Evolutionary conservation across 1,139 yeast genomes (phyloP), one percentile per base, ranked within the genome.

Genomic region (Hansenula lynferdii): DNA sequence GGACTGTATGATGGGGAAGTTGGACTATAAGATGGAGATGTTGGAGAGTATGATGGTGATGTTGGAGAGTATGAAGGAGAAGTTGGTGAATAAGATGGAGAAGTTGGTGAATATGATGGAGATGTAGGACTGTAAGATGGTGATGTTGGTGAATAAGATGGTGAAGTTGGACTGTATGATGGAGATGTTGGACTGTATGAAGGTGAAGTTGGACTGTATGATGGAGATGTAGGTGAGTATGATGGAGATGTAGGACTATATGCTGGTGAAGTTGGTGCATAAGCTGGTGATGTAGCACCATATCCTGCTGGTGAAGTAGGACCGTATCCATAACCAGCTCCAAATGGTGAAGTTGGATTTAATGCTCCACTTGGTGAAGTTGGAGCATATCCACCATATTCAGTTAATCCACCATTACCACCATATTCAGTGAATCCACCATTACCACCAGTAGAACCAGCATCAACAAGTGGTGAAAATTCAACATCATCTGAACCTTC

Each of bases 361-460:
- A 67, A 64, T 30, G 43, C 50, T 26, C 42, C 35, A 16, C 65
- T 66, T 38, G 90, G 89, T 14, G 87, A 81, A 8, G 89, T 71
- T 22, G 34, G 34, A 8, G 84, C 82, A 37, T 85, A 83, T 36
- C 74, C 75, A 48, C 74, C 75, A 46, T 71, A 75, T 22, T 69
- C 69, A 14, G 59, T 58, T 10, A 31, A 31, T 40, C 61, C 58
- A 32, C 72, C 72, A 36, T 20, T 27, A 27, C 83, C 84, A 43
- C 95, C 95, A 58, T 92, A 92, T 45, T 90, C 95, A 8, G 97
- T 87, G 56, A 90, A 84, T 4, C 97, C 96, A 48, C 98, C 98
- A 36, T 80, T 69, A 36, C 79, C 51, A 52, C 85, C 95, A 26
- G 80, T 72, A 40, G 80, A 76, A 50, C 95, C 94, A 17, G 96